These are phyloP conservation scores for Candida orba DNA, from an alignment of 805 yeast genomes.

Conservation along the genomic window DNA sequence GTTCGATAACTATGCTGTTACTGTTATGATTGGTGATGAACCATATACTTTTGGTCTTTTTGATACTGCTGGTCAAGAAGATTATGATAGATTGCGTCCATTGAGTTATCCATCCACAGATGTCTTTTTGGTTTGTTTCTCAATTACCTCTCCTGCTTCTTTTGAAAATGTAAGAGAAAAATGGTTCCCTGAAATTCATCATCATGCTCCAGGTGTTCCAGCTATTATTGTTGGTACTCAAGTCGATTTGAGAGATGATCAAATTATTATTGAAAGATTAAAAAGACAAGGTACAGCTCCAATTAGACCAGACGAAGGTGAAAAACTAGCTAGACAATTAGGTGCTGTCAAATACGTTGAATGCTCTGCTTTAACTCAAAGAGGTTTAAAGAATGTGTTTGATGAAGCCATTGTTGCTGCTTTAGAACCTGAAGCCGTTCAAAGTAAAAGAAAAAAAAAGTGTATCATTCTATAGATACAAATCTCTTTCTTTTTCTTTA, in stretches of 20 bases:
- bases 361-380: slow-evolving; percentile 95
- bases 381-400: slow-evolving; percentile 95
- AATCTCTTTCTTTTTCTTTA: too few relatives aligned
- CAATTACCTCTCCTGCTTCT: slow-evolving; percentile 94
- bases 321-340: slow-evolving; percentile 84
- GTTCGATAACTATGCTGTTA: slow-evolving; percentile 90
- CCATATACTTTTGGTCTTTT: slow-evolving; percentile 96
- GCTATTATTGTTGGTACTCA: slow-evolving; percentile 96
- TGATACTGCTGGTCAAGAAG: slow-evolving; percentile 99
- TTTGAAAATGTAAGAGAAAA: slow-evolving; percentile 97
- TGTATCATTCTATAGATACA: slow-evolving; percentile 57
- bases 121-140: slow-evolving; percentile 91
- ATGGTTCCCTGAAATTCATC: slow-evolving; percentile 99
- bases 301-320: slow-evolving; percentile 81
- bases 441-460: slow-evolving; percentile 63
- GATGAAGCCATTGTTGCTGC: slow-evolving; percentile 99
- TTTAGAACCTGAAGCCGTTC: slow-evolving; percentile 89
- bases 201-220: slow-evolving; percentile 97
- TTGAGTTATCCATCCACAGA: slow-evolving; percentile 96
- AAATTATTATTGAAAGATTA: slow-evolving; percentile 80
- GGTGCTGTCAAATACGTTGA: slow-evolving; percentile 96
- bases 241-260: slow-evolving; percentile 90
- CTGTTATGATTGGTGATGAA: slow-evolving; percentile 95
- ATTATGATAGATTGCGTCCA: slow-evolving; percentile 95
- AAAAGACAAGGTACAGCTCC: slow-evolving; percentile 88